Percentiles rank a stretch among this genome's conserved stretches.
Conservation (phyloP, 371 early-diverging fungal genomes). For the Parasitella parasitica region DNA sequence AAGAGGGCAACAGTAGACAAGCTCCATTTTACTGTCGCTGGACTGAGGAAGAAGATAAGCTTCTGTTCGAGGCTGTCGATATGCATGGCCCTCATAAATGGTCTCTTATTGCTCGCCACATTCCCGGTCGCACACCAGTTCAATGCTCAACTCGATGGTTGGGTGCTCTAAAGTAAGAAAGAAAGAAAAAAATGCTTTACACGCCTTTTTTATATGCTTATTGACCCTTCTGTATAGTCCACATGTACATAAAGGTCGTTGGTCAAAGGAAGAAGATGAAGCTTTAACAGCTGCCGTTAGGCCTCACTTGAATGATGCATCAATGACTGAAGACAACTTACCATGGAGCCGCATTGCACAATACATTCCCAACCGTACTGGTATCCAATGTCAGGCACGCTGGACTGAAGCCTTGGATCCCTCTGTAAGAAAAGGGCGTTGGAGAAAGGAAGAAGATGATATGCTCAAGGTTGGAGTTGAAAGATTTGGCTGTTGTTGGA, state of each 20-base stretch:
- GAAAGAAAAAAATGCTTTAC: conserved; percentile 19
- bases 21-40: conserved; percentile 25
- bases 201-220: not conserved
- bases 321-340: conserved; percentile 15
- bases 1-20: conserved; percentile 4
- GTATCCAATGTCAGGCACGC: conserved; percentile 57
- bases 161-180: conserved; percentile 48
- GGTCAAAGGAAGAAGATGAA: conserved; percentile 53
- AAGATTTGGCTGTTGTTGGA: conserved; percentile 57
- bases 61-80: conserved; percentile 23
- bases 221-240: conserved; percentile 18
- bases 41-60: conserved; percentile 27
- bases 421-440: conserved; percentile 54
- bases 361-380: conserved; percentile 46
- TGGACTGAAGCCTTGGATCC: conserved; percentile 70
- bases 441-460: conserved; percentile 57
- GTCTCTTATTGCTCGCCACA: conserved; percentile 44
- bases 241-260: conserved; percentile 54
- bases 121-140: conserved; percentile 51
- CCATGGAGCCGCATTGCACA: conserved; percentile 52
- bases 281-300: conserved; percentile 39
- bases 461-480: conserved; percentile 42
- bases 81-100: conserved; percentile 45
- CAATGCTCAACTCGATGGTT: conserved; percentile 57
- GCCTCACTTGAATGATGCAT: conserved; percentile 8